Evolutionary conservation across 164 flowering plant genomes (phyloP).

Genomic region (Stephania japonica): DNA sequence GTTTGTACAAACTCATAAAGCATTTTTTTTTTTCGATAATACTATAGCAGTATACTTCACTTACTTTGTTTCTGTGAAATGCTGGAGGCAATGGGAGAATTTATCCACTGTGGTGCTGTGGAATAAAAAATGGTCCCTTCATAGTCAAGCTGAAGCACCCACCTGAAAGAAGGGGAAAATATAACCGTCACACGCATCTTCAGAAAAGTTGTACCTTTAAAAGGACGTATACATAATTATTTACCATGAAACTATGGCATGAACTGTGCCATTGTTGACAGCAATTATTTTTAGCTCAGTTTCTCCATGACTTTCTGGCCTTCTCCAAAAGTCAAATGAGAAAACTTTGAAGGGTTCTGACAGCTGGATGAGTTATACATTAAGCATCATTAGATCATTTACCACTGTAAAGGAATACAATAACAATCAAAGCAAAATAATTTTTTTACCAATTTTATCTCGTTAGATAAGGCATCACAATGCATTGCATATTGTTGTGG

Average conservation of each 20-base stretch:
- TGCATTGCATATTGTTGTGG: slow-evolving; percentile 77
- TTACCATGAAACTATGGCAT: slow-evolving; percentile 90
- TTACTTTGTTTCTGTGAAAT: slow-evolving; percentile 28
- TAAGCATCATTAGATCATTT: slow-evolving; percentile 27
- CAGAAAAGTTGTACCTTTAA: neutral
- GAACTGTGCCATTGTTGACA: slow-evolving; percentile 52
- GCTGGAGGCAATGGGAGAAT: slow-evolving; percentile 13
- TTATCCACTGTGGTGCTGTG: slow-evolving; percentile 81
- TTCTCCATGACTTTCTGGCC: slow-evolving; percentile 81
- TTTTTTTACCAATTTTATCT: slow-evolving; percentile 59
- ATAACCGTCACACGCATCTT: neutral
- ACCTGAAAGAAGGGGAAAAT: slow-evolving; percentile 43
- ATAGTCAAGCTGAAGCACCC: slow-evolving; percentile 88
- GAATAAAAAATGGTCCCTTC: slow-evolving; percentile 83
- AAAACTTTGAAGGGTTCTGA: slow-evolving; percentile 96
- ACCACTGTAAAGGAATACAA: slow-evolving; percentile 4
- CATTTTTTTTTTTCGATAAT: neutral
- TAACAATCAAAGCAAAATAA: slow-evolving; percentile 12
- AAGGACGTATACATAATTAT: neutral
- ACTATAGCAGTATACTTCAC: slow-evolving; percentile 9
- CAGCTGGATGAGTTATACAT: slow-evolving; percentile 51
- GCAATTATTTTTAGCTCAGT: slow-evolving; percentile 48
- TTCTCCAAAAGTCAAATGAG: slow-evolving; percentile 91
- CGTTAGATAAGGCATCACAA: slow-evolving; percentile 61
- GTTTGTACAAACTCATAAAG: neutral